Evolutionary conservation across 2,329 filamentous ascomycete species (phyloP).

Genomic region (Shiraia bambusicola): DNA sequence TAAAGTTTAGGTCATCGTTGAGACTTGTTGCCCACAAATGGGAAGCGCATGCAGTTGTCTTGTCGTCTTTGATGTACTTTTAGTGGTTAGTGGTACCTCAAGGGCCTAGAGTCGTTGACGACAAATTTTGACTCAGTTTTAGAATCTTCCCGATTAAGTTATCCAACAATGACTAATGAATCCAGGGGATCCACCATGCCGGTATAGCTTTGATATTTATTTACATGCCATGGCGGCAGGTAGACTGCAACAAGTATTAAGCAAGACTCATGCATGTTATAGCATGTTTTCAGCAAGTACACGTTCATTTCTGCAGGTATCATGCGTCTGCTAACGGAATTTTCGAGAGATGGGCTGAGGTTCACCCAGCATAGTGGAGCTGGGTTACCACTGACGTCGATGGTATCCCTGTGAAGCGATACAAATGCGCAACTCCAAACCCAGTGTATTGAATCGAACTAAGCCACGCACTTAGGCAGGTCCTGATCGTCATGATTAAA

Average conservation of each 20-base stretch:
- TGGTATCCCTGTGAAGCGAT: conserved; percentile 8
- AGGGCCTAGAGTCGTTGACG: conserved; percentile 28
- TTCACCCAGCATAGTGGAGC: conserved; percentile 7
- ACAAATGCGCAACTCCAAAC: neutral
- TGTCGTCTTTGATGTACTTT: conserved; percentile 10
- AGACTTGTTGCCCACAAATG: conserved; percentile 16
- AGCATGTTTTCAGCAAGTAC: conserved; percentile 16
- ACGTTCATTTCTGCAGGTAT: conserved; percentile 20
- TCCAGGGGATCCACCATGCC: conserved; percentile 13
- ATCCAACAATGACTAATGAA: conserved; percentile 18
- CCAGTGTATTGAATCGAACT: neutral
- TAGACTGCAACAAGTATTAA: conserved; percentile 14
- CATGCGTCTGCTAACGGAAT: conserved; percentile 9
- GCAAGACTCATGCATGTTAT: conserved; percentile 13
- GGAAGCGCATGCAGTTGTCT: conserved; percentile 15
- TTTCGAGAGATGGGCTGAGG: conserved; percentile 3
- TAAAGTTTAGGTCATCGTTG: conserved; percentile 31
- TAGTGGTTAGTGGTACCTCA: conserved; percentile 10
- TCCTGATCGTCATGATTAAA: conserved; percentile 27
- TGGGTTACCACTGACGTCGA: conserved; percentile 26
- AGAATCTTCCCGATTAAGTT: conserved; percentile 18
- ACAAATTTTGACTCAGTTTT: conserved; percentile 27
- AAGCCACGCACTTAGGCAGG: conserved; percentile 8
- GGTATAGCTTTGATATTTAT: conserved; percentile 11
- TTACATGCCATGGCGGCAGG: conserved; percentile 16